A percentile compares a stretch with the other conserved stretches of the same genome.
These are phyloP conservation scores for Colletotrichum tofieldiae DNA, from an alignment of 2,329 filamentous ascomycete species.

Conservation along the genomic window DNA sequence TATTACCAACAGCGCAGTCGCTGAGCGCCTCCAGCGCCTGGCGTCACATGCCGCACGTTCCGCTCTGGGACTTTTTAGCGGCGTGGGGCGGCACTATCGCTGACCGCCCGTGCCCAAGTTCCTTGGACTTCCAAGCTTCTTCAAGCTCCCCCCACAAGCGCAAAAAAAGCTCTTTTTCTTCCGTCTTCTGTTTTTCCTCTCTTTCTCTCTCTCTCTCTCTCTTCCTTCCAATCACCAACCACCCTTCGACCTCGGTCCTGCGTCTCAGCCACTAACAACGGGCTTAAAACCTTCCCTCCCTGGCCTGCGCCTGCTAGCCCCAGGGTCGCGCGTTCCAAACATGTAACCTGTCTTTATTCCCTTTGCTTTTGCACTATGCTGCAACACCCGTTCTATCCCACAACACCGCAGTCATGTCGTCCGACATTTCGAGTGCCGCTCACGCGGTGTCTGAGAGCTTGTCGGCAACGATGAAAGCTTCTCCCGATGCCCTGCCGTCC, in stretches of 20 bases:
- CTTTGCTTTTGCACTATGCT: slow-evolving; percentile 40
- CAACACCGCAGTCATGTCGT: slow-evolving; percentile 56
- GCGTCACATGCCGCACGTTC: slow-evolving; percentile 36
- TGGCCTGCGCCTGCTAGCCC: slow-evolving; percentile 31
- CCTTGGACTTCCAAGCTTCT: slow-evolving; percentile 38
- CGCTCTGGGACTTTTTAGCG: slow-evolving; percentile 14
- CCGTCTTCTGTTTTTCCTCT: slow-evolving; percentile 30
- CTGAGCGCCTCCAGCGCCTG: slow-evolving; percentile 8
- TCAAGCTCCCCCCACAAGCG: slow-evolving; percentile 36
- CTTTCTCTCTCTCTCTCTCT: slow-evolving; percentile 27
- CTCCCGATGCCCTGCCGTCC: slow-evolving; percentile 53
- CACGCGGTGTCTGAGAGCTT: slow-evolving; percentile 54
- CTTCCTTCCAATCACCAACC: slow-evolving; percentile 35
- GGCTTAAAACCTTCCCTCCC: slow-evolving; percentile 30
- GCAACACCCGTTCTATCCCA: slow-evolving; percentile 25
- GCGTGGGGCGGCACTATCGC: slow-evolving; percentile 37
- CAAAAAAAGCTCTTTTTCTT: slow-evolving; percentile 34
- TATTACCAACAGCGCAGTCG: slow-evolving; percentile 6
- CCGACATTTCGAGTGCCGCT: slow-evolving; percentile 57
- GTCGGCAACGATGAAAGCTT: slow-evolving; percentile 51
- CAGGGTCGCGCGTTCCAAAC: slow-evolving; percentile 23
- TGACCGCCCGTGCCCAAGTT: slow-evolving; percentile 38
- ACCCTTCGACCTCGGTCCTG: slow-evolving; percentile 27
- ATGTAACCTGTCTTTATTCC: slow-evolving; percentile 43
- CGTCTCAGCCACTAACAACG: slow-evolving; percentile 39